phyloP scores from a whole-genome alignment of 2,329 filamentous ascomycete species.

The Chaetothyriales sp. region DNA sequence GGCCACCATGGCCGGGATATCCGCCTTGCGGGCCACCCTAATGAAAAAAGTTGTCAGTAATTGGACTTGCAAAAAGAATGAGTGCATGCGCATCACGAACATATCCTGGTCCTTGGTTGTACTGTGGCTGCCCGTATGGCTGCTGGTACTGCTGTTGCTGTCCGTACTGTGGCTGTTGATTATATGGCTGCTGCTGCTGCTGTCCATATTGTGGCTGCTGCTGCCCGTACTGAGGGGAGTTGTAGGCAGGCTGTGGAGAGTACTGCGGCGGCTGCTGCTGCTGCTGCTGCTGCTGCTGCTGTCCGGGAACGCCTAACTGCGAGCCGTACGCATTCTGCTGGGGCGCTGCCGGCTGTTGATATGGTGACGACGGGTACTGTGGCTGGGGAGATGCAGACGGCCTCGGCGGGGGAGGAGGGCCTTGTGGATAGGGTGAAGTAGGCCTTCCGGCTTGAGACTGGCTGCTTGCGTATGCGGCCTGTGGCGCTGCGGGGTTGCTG shows the following conservation, averaged over 20 bases:
- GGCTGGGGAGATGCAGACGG: slow-evolving; percentile 24
- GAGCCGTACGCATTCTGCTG: background rate
- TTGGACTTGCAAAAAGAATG: background rate
- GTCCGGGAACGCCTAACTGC: slow-evolving; percentile 11
- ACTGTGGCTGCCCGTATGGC: slow-evolving; percentile 23
- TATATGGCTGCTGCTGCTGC: slow-evolving; percentile 23
- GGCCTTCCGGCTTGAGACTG: slow-evolving; percentile 9
- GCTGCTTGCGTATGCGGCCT: slow-evolving; percentile 24
- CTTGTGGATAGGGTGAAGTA: slow-evolving; percentile 23
- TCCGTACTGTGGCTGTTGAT: slow-evolving; percentile 13
- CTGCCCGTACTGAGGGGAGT: slow-evolving; percentile 17
- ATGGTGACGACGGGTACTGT: slow-evolving; percentile 22
- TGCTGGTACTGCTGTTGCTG: slow-evolving; percentile 16
- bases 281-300: slow-evolving; percentile 11
- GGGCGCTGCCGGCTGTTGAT: background rate
- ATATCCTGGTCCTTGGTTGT: slow-evolving; percentile 23
- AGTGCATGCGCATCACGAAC: slow-evolving; percentile 18
- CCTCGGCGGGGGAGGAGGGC: slow-evolving; percentile 22
- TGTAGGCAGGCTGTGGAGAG: slow-evolving; percentile 20
- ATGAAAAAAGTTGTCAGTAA: background rate
- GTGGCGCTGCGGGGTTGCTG: slow-evolving; percentile 14
- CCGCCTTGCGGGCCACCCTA: slow-evolving; percentile 20
- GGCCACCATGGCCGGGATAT: slow-evolving; percentile 13
- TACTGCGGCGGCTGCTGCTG: slow-evolving; percentile 12
- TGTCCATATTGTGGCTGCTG: slow-evolving; percentile 18